Evolutionary conservation across 768 basidiomycete species (phyloP).

Genomic region (Mycena belliarum): DNA sequence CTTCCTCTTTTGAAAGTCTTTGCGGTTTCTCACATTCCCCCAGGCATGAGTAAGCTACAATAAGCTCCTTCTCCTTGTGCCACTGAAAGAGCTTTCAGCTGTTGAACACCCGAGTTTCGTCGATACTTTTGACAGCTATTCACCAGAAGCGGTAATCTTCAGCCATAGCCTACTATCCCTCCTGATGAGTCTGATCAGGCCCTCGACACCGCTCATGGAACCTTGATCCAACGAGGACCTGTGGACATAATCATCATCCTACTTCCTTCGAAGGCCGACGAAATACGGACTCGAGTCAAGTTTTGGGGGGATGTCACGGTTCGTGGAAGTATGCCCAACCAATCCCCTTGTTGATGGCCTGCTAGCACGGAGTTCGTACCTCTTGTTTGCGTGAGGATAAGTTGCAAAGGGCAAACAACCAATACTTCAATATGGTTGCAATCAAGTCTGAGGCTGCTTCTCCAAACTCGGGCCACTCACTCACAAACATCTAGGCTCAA

Average conservation of each 20-base stretch:
- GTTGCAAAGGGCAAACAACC: constrained; percentile 38
- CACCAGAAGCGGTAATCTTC: background rate
- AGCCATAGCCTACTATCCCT: background rate
- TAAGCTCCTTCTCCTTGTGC: too few species aligned
- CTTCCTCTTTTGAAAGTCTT: background rate
- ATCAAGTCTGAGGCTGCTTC: constrained; percentile 34
- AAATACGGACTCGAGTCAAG: constrained; percentile 49
- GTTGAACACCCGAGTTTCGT: background rate
- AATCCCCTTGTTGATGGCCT: too few species aligned
- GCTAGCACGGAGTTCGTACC: constrained; percentile 1
- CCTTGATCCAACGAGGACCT: background rate
- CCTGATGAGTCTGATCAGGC: background rate
- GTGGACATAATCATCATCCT: constrained; percentile 48
- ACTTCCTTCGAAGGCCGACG: constrained; percentile 49
- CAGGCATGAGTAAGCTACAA: constrained; percentile 22
- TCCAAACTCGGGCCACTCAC: background rate
- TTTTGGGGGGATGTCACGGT: constrained; percentile 54
- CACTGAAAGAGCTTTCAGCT: background rate
- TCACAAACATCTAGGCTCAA: constrained; percentile 42
- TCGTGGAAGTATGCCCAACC: background rate
- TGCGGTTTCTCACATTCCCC: too few species aligned
- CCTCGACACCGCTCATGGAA: background rate
- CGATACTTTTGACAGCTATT: background rate
- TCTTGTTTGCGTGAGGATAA: constrained; percentile 46
- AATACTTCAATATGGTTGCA: constrained; percentile 56